Conservation (phyloP, 2,329 filamentous ascomycete species). For the Myriosclerotinia duriaeana region DNA sequence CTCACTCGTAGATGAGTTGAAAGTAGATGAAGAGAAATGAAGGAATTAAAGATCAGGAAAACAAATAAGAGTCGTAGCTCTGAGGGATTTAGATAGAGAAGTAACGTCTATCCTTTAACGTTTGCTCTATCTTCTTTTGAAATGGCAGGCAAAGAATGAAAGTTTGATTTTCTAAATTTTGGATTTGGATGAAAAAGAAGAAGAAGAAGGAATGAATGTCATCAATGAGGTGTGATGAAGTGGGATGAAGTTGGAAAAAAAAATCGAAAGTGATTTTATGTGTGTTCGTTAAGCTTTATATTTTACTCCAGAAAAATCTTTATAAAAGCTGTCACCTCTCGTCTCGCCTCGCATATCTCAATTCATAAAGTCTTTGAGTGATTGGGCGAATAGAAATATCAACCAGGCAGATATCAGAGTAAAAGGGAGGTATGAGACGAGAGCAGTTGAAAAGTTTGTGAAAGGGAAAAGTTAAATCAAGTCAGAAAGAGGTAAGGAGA, state of each 20-base stretch:
- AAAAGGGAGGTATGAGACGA: neutral
- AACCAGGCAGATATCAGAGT: neutral
- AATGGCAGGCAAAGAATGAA: slow-evolving; percentile 17
- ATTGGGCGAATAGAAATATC: neutral
- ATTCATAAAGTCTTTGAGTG: neutral
- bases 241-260: too few relatives aligned
- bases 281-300: slow-evolving; percentile 10
- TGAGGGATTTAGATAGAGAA: slow-evolving; percentile 36
- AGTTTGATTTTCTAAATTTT: neutral
- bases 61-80: slow-evolving; percentile 41
- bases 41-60: slow-evolving; percentile 32
- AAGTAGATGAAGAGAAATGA: slow-evolving; percentile 33
- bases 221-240: neutral
- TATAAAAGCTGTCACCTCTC: neutral
- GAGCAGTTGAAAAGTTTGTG: neutral
- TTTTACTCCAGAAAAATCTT: neutral
- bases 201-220: slow-evolving; percentile 2
- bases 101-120: slow-evolving; percentile 28
- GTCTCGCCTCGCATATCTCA: slow-evolving; percentile 1
- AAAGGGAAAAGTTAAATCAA: neutral
- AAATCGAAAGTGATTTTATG: slow-evolving; percentile 4
- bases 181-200: neutral
- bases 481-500: neutral
- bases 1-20: slow-evolving; percentile 37
- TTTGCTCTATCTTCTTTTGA: slow-evolving; percentile 23